phyloP scores from a whole-genome alignment of 495 filamentous ascomycete species.

The Daldinia vernicosa region DNA sequence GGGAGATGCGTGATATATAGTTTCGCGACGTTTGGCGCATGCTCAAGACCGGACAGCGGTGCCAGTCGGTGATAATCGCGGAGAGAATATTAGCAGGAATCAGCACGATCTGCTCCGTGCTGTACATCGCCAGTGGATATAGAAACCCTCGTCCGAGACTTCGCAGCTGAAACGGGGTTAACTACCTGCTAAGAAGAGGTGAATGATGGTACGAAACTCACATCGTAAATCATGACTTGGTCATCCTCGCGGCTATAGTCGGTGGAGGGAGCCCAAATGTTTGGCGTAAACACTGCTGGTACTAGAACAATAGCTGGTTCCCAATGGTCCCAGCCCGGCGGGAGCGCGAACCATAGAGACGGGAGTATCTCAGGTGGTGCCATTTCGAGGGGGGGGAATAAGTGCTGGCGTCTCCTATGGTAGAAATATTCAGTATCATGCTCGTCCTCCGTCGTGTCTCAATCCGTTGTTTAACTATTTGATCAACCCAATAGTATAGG shows the following conservation, averaged over 20 bases:
- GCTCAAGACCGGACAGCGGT: constrained; percentile 23
- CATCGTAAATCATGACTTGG: constrained; percentile 10
- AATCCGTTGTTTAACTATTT: neutral
- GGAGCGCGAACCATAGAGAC: neutral
- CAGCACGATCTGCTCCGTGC: neutral
- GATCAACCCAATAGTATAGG: neutral
- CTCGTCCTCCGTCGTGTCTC: neutral
- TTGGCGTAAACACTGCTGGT: constrained; percentile 1
- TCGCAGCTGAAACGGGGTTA: constrained; percentile 12
- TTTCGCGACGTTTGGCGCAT: constrained; percentile 8
- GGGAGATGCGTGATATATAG: constrained; percentile 19
- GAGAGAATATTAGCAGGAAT: constrained; percentile 4
- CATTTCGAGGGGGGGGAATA: too few relatives aligned
- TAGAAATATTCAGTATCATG: neutral
- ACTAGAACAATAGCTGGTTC: neutral
- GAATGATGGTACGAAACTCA: neutral
- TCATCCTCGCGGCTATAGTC: neutral
- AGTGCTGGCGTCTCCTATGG: neutral
- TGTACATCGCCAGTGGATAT: constrained; percentile 8
- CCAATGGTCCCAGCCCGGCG: neutral
- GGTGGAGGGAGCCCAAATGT: neutral
- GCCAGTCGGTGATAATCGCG: constrained; percentile 9
- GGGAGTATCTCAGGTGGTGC: too few relatives aligned
- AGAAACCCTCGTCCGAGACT: constrained; percentile 4
- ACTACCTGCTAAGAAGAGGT: neutral